Base-by-base conservation (phyloP, 2,329 filamentous ascomycete species). In the Hymenoscyphus albidus region DNA sequence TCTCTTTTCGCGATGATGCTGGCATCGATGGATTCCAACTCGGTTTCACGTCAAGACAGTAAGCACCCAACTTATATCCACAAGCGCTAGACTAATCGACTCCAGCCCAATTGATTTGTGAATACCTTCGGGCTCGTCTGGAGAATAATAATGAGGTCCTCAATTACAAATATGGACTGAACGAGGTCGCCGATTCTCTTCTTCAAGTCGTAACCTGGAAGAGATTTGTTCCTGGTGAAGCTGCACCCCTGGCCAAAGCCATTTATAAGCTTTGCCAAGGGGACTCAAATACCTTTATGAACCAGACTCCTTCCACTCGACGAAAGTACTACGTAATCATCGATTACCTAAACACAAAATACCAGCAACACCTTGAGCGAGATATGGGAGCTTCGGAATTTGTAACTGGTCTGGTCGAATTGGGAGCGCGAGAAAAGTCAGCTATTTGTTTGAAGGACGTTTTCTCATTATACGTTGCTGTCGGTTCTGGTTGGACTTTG, bases 341-440 rank as follows among this genome's bases (percentile, higher is more conserved):
- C 9, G 61, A 65, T 18, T 58, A 62, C 1, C 38, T 75, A 1
- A 61, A 70, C n/a, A 59, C 62, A 18, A 64, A 63, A 27, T 67
- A 69, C 55, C 54, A 61, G 5, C 39, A 48, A 10, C 48, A 59
- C 18, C 56, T 74, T 10, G 66, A 64, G 14, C 65, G 66, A 35
- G 66, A 70, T 51, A 31, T 69, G 14, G 68, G 66, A 6, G 62
- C 62, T 7, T 31, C 62, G 38, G 6, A 54, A 5, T 65, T 74
- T 35, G 65, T 73, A n/a, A 48, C 61, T 6, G 72, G 72, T 0
- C 35, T 74, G 38, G 64, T 71, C 13, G 38, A 67, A 13, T 62
- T 75, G 57, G 70, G 68, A 16, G 66, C 68, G 16, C 63, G 69
- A 44, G 74, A 75, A 58, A 74, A 74, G 58, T 68, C 68, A 18